Conservation (phyloP, 345 rosid species). For the Acer campestre region DNA sequence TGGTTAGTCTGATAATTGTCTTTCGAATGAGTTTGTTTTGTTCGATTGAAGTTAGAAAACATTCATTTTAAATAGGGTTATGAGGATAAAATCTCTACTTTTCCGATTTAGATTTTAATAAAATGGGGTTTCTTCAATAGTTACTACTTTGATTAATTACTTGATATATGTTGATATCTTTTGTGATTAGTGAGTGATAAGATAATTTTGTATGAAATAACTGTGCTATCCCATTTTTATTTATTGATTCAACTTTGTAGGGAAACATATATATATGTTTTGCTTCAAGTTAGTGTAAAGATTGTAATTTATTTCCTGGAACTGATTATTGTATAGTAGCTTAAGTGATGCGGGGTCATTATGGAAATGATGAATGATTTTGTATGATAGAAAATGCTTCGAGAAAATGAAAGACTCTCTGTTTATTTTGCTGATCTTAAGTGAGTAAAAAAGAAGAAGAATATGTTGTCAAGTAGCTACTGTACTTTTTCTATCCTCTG, state of each 20-base stretch:
- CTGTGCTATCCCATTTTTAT: neutral
- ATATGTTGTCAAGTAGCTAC: neutral
- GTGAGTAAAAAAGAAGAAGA: neutral
- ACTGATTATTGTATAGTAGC: neutral
- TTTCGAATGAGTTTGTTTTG: neutral
- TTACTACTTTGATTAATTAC: neutral
- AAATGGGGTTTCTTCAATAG: neutral
- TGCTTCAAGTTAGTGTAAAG: neutral
- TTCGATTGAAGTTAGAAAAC: neutral
- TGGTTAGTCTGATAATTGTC: slow-evolving; percentile 50
- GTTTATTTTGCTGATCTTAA: neutral
- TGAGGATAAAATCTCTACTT: neutral
- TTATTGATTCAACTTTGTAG: too few relatives aligned
- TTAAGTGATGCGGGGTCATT: neutral
- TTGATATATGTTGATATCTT: neutral
- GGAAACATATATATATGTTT: neutral
- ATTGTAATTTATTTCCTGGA: too few relatives aligned
- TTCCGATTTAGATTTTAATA: neutral
- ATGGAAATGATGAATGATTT: neutral
- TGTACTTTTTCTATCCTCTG: neutral
- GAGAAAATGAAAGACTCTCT: neutral
- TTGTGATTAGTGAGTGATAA: neutral
- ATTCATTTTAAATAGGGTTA: neutral
- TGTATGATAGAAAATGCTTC: neutral
- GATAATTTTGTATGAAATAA: too few relatives aligned